phyloP scores from a whole-genome alignment of 441 rosid genomes.

The Eruca vesicaria region DNA sequence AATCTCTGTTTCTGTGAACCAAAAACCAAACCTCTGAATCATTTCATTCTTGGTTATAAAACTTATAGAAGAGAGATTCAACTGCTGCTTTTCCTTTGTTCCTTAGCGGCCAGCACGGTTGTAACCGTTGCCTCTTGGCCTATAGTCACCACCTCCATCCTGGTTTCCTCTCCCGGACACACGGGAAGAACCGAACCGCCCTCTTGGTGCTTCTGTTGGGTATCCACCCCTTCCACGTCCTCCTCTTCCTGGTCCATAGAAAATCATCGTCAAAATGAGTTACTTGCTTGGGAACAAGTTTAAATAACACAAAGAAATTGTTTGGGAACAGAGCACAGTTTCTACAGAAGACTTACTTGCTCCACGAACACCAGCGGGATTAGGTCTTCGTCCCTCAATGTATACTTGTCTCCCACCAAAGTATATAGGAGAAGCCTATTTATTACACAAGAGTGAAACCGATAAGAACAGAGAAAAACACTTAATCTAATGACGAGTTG shows the following conservation, averaged over 20 bases:
- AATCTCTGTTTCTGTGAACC: constrained; percentile 17
- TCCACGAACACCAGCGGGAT: constrained; percentile 75
- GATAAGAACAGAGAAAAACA: background rate
- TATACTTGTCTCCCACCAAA: constrained; percentile 87
- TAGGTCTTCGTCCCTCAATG: constrained; percentile 97
- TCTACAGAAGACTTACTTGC: constrained; percentile 61
- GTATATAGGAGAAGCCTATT: constrained; percentile 89
- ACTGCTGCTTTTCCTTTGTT: no score
- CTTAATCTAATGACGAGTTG: background rate
- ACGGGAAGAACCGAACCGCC: constrained; percentile 66
- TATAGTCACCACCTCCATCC: constrained; percentile 58
- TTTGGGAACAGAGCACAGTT: background rate
- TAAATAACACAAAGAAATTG: no score
- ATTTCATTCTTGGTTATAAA: constrained; percentile 14
- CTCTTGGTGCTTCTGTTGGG: constrained; percentile 68
- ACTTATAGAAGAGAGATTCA: constrained; percentile 14
- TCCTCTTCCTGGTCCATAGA: constrained; percentile 41
- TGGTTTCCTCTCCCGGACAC: constrained; percentile 61
- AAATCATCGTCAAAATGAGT: no score
- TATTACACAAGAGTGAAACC: background rate
- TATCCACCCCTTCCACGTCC: constrained; percentile 82
- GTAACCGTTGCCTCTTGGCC: constrained; percentile 73
- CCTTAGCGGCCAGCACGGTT: constrained; percentile 56
- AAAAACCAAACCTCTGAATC: constrained; percentile 21
- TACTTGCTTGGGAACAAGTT: no score